Percentiles rank a stretch among this genome's conserved stretches.
Conservation (phyloP, 148 eudicot genomes). For the Cornus controversa region DNA sequence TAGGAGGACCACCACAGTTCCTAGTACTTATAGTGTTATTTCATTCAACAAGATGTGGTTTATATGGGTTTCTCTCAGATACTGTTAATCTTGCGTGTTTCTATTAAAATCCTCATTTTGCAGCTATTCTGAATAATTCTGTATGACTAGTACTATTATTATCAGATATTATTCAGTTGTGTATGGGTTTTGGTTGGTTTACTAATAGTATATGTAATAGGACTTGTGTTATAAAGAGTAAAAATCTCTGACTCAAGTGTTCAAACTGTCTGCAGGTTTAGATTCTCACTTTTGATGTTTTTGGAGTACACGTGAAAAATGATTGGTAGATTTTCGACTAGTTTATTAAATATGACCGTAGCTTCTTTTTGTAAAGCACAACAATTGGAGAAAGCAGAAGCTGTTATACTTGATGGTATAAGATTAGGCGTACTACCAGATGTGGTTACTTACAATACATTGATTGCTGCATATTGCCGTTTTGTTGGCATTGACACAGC, state of each 20-base stretch:
- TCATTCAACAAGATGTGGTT: too few relatives aligned
- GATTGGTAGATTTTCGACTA: slow-evolving; percentile 59
- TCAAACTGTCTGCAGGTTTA: slow-evolving; percentile 8
- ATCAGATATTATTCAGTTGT: neutral
- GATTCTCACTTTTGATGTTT: neutral
- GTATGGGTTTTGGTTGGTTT: too few relatives aligned
- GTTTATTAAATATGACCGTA: slow-evolving; percentile 70
- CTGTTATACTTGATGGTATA: slow-evolving; percentile 70
- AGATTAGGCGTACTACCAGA: slow-evolving; percentile 78
- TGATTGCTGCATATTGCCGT: slow-evolving; percentile 79
- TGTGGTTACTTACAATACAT: slow-evolving; percentile 85
- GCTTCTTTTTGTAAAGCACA: slow-evolving; percentile 66
- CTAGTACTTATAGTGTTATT: too few relatives aligned
- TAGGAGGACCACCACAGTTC: too few relatives aligned
- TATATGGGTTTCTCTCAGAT: too few relatives aligned
- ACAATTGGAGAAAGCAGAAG: slow-evolving; percentile 77
- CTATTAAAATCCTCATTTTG: neutral
- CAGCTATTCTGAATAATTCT: too few relatives aligned
- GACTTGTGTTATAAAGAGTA: neutral
- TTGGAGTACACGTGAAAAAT: slow-evolving; percentile 24
- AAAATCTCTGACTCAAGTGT: slow-evolving; percentile 4
- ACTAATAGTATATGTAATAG: neutral
- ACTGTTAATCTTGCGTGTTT: too few relatives aligned
- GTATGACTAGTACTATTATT: neutral
- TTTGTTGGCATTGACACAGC: slow-evolving; percentile 70